A percentile compares a stretch with the other conserved stretches of the same genome.
Conservation (phyloP, 2,329 filamentous ascomycete genomes). For the Dothideomycetes sp. region DNA sequence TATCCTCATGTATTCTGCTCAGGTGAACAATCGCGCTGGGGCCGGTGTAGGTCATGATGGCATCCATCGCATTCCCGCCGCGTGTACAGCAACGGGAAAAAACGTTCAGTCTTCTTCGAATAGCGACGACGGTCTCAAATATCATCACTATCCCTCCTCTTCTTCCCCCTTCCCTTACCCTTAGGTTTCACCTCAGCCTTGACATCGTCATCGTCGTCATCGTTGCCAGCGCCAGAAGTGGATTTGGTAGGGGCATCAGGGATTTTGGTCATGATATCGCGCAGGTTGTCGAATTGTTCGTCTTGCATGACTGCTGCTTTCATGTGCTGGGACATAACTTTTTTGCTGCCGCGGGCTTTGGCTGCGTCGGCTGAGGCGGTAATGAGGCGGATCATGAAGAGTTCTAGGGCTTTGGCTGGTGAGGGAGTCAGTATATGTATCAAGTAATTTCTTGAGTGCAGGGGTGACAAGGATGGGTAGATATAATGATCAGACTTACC, state of each 20-base stretch:
- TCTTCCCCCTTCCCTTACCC: slow-evolving; percentile 10
- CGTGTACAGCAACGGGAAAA: too few relatives aligned
- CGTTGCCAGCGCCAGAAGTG: slow-evolving; percentile 1
- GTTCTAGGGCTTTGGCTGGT: slow-evolving; percentile 78
- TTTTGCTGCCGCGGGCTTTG: slow-evolving; percentile 59
- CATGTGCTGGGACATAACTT: slow-evolving; percentile 80
- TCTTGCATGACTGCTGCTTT: slow-evolving; percentile 82
- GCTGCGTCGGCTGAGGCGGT: slow-evolving; percentile 62
- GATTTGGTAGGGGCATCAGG: slow-evolving; percentile 49
- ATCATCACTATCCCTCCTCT: slow-evolving; percentile 11
- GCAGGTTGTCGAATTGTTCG: slow-evolving; percentile 87
- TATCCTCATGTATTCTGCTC: too few relatives aligned
- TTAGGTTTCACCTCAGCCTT: slow-evolving; percentile 6
- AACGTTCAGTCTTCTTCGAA: not conserved
- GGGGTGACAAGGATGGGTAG: not conserved
- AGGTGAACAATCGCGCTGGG: too few relatives aligned
- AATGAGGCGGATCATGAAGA: slow-evolving; percentile 95
- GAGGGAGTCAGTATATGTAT: slow-evolving; percentile 12
- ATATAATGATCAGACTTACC: slow-evolving; percentile 36
- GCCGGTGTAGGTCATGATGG: too few relatives aligned
- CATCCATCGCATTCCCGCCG: too few relatives aligned
- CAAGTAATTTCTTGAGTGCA: not conserved
- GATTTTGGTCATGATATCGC: slow-evolving; percentile 81
- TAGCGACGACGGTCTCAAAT: not conserved
- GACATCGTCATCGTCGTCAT: slow-evolving; percentile 9